Conservation (phyloP, 805 yeast genomes). For the Barnettozyma sp. region DNA sequence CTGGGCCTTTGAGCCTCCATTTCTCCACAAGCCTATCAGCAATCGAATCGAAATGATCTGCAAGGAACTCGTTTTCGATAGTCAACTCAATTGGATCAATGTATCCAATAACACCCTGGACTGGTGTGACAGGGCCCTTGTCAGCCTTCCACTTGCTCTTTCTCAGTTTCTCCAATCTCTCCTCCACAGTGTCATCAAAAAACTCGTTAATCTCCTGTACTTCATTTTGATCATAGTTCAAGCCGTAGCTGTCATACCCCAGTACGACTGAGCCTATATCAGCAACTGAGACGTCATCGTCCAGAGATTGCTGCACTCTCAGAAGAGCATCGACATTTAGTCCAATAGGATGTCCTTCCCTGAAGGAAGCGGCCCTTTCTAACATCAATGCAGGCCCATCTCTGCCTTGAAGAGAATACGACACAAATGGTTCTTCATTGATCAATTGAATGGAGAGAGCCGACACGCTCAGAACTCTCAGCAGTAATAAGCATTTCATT, state of each 20-base stretch:
- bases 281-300: not conserved
- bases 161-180: constrained; percentile 1
- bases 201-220: constrained; percentile 1
- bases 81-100: constrained; percentile 1
- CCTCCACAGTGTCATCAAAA: not conserved
- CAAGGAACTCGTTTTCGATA: constrained; percentile 1
- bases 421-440: not conserved
- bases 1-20: constrained; percentile 1
- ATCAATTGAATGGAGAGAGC: constrained; percentile 1
- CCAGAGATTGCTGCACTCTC: not conserved
- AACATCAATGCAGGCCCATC: constrained; percentile 1
- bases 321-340: not conserved
- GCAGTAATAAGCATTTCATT: not conserved
- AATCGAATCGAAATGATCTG: constrained; percentile 1
- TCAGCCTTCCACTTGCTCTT: constrained; percentile 1
- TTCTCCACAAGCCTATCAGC: constrained; percentile 1
- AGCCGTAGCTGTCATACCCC: constrained; percentile 15
- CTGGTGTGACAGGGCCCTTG: not conserved
- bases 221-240: not conserved
- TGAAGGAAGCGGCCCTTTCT: not conserved
- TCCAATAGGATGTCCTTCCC: not conserved
- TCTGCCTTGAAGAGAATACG: not conserved
- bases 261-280: constrained; percentile 1
- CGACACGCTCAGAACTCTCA: not conserved
- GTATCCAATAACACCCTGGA: constrained; percentile 1